Base-by-base conservation (phyloP, 345 rosid genomes). In the Linum tenue region DNA sequence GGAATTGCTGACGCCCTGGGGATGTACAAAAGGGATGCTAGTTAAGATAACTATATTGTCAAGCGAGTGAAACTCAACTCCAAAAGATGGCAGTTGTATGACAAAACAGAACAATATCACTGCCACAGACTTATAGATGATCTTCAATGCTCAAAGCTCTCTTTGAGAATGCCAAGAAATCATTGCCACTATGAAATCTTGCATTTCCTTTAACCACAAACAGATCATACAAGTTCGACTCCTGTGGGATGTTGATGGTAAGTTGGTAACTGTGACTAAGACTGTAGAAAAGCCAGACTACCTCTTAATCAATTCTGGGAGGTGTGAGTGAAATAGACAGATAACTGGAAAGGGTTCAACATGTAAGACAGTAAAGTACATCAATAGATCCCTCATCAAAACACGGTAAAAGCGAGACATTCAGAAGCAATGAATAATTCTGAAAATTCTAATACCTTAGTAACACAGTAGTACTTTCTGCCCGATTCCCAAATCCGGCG, bases 401-500 rank as follows among this genome's bases (percentile, higher is more conserved):
- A 48, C 53, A 48, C 14, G 14, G 53, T 48, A 10, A 48, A 5
- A 48, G 2, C 53, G 31, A 22, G 31, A 22, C 31, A 22, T 22
- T 22, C 31, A 22, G 31, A 9, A 9, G 11, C 3, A 48, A 48
- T 9, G 14, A 48, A 12, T 5, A 48, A 48, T 15, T 3, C 9
- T 1, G 40, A 1, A 51, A 48, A 36, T 22, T 70, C 37, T 14
- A 57, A 39, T 82, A 92, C 98, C 98, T 92, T 90, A 3, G 99
- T 90, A 58, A 92, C 78, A 68, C 97, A 92, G 79, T 90, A 92
- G 71, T 84, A 92, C 1, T 60, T 7, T 61, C 90, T 81, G 59
- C 88, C 91, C 0, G 92, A 84, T 57, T 94, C 95, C 97, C 99
- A 94, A 50, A 94, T 94, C 51, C 97, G 87, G 39, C 99, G 92